Evolutionary conservation across 2,329 filamentous ascomycete species (phyloP).

Genomic region (Ceratocystis harringtonii): DNA sequence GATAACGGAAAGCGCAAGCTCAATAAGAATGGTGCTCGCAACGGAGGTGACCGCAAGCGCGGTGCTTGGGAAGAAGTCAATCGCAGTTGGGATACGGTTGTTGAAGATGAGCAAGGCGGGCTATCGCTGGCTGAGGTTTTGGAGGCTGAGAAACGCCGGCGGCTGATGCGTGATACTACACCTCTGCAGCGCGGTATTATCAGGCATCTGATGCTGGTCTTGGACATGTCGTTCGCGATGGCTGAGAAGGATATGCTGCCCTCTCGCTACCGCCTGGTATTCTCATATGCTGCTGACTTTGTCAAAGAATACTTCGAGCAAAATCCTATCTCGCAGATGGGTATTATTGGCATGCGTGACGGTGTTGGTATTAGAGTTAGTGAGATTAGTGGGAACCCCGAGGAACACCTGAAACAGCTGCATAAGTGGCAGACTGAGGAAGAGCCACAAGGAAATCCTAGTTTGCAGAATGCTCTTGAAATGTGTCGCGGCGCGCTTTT

Average conservation of each 20-base stretch:
- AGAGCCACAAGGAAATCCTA: slow-evolving; percentile 60
- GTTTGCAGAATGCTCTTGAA: slow-evolving; percentile 86
- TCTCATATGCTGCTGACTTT: slow-evolving; percentile 75
- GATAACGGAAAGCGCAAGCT: slow-evolving; percentile 28
- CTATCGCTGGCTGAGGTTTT: slow-evolving; percentile 61
- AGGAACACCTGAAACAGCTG: slow-evolving; percentile 69
- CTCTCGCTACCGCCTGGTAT: slow-evolving; percentile 65
- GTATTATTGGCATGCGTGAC: slow-evolving; percentile 83
- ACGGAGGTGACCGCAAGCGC: slow-evolving; percentile 25
- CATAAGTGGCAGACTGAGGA: slow-evolving; percentile 44
- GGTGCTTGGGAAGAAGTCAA: slow-evolving; percentile 53
- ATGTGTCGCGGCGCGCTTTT: slow-evolving; percentile 88
- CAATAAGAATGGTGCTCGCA: slow-evolving; percentile 18
- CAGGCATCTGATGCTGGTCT: slow-evolving; percentile 77
- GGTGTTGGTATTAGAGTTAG: slow-evolving; percentile 74
- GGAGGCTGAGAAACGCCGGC: slow-evolving; percentile 66
- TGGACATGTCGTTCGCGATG: slow-evolving; percentile 93
- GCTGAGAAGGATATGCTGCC: slow-evolving; percentile 85
- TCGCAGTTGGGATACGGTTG: slow-evolving; percentile 56
- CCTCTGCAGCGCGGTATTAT: slow-evolving; percentile 94
- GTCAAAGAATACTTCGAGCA: slow-evolving; percentile 94
- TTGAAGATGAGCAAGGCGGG: slow-evolving; percentile 65
- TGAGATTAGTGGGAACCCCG: slow-evolving; percentile 82
- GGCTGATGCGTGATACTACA: slow-evolving; percentile 71
- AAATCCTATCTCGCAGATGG: slow-evolving; percentile 93